These are phyloP conservation scores for Candida awuae DNA, from an alignment of 805 yeast species.

Conservation along the genomic window DNA sequence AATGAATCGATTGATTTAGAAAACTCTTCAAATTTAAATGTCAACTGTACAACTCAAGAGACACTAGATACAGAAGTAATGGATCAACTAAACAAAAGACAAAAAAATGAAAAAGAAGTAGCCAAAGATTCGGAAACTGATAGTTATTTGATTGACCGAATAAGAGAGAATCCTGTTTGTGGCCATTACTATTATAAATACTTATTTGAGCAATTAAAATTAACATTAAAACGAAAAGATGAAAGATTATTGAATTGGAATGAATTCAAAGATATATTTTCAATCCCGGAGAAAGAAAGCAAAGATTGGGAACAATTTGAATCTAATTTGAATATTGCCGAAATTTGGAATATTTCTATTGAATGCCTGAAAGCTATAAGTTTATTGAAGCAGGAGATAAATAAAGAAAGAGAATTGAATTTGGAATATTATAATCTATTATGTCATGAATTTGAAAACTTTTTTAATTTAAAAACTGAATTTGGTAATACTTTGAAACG, in stretches of 20 bases:
- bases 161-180: slow-evolving; percentile 5
- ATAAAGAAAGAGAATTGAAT: slow-evolving; percentile 1
- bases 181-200: slow-evolving; percentile 7
- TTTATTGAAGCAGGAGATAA: not conserved
- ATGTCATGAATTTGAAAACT: slow-evolving; percentile 5
- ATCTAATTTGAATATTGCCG: not conserved
- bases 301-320: slow-evolving; percentile 3
- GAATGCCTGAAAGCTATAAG: not conserved
- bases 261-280: not conserved
- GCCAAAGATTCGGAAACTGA: no score
- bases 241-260: slow-evolving; percentile 2
- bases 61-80: no score
- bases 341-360: no score
- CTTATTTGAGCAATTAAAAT: slow-evolving; percentile 2
- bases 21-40: no score
- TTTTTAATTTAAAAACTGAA: slow-evolving; percentile 4
- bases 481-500: slow-evolving; percentile 1
- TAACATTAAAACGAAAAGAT: not conserved
- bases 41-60: no score
- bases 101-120: not conserved
- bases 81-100: no score
- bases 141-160: no score
- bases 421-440: slow-evolving; percentile 4
- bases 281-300: not conserved
- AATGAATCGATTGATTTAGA: no score